Evolutionary conservation across 2,329 filamentous ascomycete species (phyloP).

Genomic region (Myriosclerotinia curreyana): DNA sequence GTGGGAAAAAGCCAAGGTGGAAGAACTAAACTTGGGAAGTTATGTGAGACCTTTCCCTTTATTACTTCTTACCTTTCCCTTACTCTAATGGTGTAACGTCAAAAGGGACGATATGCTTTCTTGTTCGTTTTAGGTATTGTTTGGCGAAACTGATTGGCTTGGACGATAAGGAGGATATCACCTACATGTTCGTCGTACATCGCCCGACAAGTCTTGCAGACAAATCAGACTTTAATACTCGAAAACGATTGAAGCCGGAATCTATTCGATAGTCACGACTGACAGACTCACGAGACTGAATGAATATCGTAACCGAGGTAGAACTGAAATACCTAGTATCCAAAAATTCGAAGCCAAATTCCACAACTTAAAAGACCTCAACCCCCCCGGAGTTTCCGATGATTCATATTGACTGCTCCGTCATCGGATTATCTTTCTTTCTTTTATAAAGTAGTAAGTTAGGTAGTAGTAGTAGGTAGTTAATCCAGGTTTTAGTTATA

Average conservation of each 20-base stretch:
- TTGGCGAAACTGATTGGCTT: not conserved
- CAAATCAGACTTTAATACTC: not conserved
- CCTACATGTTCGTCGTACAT: not conserved
- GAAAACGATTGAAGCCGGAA: not conserved
- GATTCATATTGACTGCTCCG: too few species aligned
- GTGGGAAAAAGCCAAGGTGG: not conserved
- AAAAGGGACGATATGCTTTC: not conserved
- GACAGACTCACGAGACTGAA: not conserved
- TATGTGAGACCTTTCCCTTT: constrained; percentile 5
- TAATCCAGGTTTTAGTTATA: too few species aligned
- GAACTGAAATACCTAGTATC: not conserved
- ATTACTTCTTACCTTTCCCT: not conserved
- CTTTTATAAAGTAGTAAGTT: too few species aligned
- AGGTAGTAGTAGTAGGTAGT: too few species aligned
- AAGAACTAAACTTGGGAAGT: not conserved
- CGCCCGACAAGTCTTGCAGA: not conserved
- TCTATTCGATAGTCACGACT: not conserved
- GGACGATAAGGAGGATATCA: not conserved
- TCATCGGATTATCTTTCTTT: too few species aligned
- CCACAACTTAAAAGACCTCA: too few species aligned
- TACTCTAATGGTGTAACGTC: not conserved
- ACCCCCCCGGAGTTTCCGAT: too few species aligned
- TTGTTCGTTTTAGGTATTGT: constrained; percentile 2
- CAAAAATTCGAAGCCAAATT: not conserved
- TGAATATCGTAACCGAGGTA: not conserved